Percentiles rank a stretch among this genome's conserved stretches.
Evolutionary conservation across 306 rosid genomes (phyloP).

Genomic region (Quercus robur): DNA sequence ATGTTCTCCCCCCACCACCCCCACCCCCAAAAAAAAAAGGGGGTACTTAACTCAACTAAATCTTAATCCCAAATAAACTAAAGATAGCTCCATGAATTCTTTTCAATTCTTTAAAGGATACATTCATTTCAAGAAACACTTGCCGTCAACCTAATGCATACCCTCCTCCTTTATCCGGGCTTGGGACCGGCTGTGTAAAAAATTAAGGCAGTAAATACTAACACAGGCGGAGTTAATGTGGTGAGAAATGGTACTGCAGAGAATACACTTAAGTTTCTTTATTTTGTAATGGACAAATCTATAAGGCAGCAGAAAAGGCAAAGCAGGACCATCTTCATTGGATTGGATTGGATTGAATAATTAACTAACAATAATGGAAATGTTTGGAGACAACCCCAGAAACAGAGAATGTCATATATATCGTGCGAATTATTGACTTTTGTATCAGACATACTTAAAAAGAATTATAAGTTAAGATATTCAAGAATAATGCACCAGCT

Average conservation of each 20-base stretch:
- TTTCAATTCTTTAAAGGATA: neutral
- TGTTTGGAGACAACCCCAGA: neutral
- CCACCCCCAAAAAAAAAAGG: too few species aligned
- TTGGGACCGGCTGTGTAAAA: constrained; percentile 1
- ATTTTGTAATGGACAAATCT: neutral
- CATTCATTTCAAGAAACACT: neutral
- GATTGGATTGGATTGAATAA: neutral
- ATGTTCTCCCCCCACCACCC: too few species aligned
- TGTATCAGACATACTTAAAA: neutral
- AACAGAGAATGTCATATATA: neutral
- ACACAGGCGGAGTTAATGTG: neutral
- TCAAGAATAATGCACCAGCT: neutral
- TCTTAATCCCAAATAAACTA: neutral
- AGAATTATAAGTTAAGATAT: neutral
- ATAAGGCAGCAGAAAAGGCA: neutral
- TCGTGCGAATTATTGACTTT: neutral
- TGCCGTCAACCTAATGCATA: neutral
- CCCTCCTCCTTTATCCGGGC: constrained; percentile 2
- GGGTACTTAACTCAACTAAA: neutral
- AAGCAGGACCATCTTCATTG: neutral
- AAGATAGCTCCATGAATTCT: neutral
- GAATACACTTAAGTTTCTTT: neutral
- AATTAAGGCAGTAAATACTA: neutral
- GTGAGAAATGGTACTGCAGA: neutral
- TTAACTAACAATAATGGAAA: neutral